A percentile compares a stretch with the other conserved stretches of the same genome.
These are phyloP conservation scores for Fonsecaea nubica DNA, from an alignment of 2,329 filamentous ascomycete genomes.

Conservation along the genomic window DNA sequence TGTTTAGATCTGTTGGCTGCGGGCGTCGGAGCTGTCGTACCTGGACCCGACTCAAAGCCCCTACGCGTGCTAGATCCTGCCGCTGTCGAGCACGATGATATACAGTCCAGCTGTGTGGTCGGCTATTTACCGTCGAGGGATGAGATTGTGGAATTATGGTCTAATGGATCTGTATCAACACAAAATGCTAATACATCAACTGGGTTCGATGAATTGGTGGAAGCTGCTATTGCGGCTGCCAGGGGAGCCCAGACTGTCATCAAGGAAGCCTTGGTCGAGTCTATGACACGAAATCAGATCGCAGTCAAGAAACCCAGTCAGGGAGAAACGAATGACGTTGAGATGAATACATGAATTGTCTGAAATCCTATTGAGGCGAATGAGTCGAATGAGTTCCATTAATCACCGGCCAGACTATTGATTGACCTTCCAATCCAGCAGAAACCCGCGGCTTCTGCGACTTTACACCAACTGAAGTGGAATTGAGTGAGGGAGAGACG, in stretches of 20 bases:
- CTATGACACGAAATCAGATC: constrained; percentile 41
- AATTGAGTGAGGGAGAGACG: too few species aligned
- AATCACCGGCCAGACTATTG: neutral
- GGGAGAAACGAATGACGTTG: constrained; percentile 36
- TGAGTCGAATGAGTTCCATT: neutral
- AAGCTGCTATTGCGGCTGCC: constrained; percentile 69
- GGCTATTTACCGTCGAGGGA: constrained; percentile 86
- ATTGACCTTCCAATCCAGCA: neutral
- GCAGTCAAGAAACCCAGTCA: constrained; percentile 17
- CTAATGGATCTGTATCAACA: constrained; percentile 68
- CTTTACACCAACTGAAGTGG: neutral
- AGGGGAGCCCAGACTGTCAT: constrained; percentile 65
- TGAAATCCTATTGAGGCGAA: constrained; percentile 2
- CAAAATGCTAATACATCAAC: constrained; percentile 37
- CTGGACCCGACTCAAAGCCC: constrained; percentile 47
- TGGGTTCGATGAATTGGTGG: constrained; percentile 57
- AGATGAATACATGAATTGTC: constrained; percentile 42
- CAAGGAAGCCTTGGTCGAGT: constrained; percentile 66
- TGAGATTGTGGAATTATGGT: constrained; percentile 93
- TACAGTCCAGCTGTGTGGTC: constrained; percentile 85
- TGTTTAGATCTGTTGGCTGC: constrained; percentile 89
- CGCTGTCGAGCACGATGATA: constrained; percentile 76
- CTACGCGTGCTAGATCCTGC: constrained; percentile 74
- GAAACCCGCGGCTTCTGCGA: neutral
- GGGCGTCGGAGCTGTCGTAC: constrained; percentile 82